These are phyloP conservation scores for Borealophlyctis nickersoniae DNA, from an alignment of 192 early-diverging fungal species.

Conservation along the genomic window DNA sequence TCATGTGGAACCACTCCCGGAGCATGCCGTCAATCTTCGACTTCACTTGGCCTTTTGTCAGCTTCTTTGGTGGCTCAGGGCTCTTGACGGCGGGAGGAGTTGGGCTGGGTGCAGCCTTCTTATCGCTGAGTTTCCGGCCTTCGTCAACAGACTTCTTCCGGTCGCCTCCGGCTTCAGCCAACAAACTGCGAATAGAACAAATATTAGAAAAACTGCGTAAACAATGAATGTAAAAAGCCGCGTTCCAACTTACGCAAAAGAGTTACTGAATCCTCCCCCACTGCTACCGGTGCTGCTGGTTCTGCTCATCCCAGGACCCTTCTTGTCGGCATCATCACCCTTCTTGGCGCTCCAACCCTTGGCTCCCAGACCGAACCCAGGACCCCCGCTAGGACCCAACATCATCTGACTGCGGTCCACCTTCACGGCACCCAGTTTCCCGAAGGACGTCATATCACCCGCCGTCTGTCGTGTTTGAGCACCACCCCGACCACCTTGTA, in stretches of 20 bases:
- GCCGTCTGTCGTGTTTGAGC: constrained; percentile 51
- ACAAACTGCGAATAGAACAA: too few species aligned
- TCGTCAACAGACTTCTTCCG: constrained; percentile 36
- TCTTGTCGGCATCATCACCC: constrained; percentile 37
- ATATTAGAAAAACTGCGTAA: too few species aligned
- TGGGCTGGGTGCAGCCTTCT: not conserved
- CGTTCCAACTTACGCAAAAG: not conserved
- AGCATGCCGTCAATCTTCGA: constrained; percentile 56
- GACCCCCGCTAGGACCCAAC: constrained; percentile 53
- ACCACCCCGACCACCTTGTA: constrained; percentile 54
- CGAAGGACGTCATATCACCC: constrained; percentile 75
- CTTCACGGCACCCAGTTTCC: constrained; percentile 64
- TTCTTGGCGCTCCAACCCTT: constrained; percentile 50
- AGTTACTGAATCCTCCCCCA: constrained; percentile 7
- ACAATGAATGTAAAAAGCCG: too few species aligned
- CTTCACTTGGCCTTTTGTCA: constrained; percentile 37
- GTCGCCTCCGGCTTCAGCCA: too few species aligned
- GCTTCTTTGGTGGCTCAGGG: constrained; percentile 3
- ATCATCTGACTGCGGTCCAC: constrained; percentile 44
- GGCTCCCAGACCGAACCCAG: constrained; percentile 34
- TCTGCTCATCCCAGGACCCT: constrained; percentile 41
- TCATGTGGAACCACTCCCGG: constrained; percentile 59
- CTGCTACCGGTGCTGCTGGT: constrained; percentile 40
- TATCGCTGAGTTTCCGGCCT: constrained; percentile 10
- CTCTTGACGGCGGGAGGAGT: constrained; percentile 14